Percentiles rank a stretch among this genome's conserved stretches.
Conservation (phyloP, 2,329 filamentous ascomycete genomes). For the Didymella pinodella region DNA sequence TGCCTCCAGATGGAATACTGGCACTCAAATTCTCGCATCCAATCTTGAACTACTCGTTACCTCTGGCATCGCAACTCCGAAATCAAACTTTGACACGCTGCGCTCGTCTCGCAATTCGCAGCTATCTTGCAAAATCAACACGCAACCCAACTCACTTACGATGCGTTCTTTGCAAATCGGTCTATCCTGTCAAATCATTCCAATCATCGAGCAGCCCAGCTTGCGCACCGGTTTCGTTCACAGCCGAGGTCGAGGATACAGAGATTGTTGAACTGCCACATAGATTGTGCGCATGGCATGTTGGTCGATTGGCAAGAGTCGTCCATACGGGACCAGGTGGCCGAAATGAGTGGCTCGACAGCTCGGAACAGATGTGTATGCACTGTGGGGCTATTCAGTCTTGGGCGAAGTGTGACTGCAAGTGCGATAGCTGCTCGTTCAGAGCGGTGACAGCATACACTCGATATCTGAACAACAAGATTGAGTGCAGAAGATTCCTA, state of each 20-base stretch:
- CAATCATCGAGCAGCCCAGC: constrained; percentile 41
- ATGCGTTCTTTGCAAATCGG: constrained; percentile 44
- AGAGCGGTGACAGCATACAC: constrained; percentile 41
- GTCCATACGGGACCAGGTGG: constrained; percentile 31
- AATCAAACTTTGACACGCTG: constrained; percentile 35
- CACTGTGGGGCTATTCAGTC: constrained; percentile 44
- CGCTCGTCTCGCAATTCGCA: constrained; percentile 40
- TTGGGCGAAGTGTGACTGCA: constrained; percentile 39
- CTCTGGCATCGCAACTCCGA: constrained; percentile 25
- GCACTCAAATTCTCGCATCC: constrained; percentile 50
- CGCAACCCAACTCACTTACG: constrained; percentile 27
- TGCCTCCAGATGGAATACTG: constrained; percentile 49
- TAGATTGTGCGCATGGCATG: constrained; percentile 47
- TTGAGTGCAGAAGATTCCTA: constrained; percentile 30
- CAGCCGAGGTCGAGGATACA: constrained; percentile 9
- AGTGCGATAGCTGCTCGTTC: constrained; percentile 44
- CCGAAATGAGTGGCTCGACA: constrained; percentile 43
- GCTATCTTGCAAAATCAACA: constrained; percentile 31
- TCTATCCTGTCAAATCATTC: constrained; percentile 43
- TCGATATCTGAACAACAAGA: constrained; percentile 41
- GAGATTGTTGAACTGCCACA: constrained; percentile 42
- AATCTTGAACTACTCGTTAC: constrained; percentile 40
- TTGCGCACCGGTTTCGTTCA: constrained; percentile 27
- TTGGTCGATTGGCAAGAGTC: constrained; percentile 37
- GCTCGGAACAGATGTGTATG: constrained; percentile 43